Base-by-base conservation (phyloP, 768 basidiomycete species). In the Cystobasidium ongulense region DNA sequence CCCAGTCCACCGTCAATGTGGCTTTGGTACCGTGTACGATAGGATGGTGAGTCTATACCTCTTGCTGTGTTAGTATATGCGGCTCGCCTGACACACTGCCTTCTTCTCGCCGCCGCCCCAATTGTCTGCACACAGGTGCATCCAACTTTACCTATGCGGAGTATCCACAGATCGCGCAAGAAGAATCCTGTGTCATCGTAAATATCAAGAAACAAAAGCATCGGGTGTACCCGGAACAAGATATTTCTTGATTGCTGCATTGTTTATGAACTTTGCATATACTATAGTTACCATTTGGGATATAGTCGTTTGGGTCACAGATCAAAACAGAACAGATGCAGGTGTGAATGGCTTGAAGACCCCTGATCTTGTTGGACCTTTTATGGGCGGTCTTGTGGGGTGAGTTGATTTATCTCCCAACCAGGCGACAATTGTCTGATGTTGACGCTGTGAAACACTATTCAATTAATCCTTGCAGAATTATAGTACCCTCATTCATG, bases 141-240 rank as follows among this genome's bases (percentile, higher is more conserved):
- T 71, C 7, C 54, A 54, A 52, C 68, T 71, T 29, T 35, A 54
- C n/a, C 53, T 71, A 46, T 57, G 68, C 54, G 68, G 68, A 1
- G 54, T 71, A 3, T 52, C 53, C 17, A 71, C 68, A n/a, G 52
- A 36, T n/a, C 53, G 43, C 8, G 54, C 53, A 27, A 23, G 31
- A 23, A 36, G 27, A 27, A 35, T 71, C 15, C 36, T 71, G 18
- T 29, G n/a, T 29, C 33, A 46, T 46, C 65, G 33, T 29, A 54
- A 61, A 71, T 31, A 36, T 29, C 54, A 71, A 46, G 57, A 59
- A 59, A 35, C 57, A 29, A 59, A 35, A 59, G 57, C 57, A 17
- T 59, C 54, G 27, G 36, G 52, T 35, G 41, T 43, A 35, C 33
- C 68, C 18, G 33, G 35, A 21, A 35, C 35, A 33, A 23, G 68